Conservation (phyloP, 2,329 filamentous ascomycete species). For the Ambrosiella cleistominuta region DNA sequence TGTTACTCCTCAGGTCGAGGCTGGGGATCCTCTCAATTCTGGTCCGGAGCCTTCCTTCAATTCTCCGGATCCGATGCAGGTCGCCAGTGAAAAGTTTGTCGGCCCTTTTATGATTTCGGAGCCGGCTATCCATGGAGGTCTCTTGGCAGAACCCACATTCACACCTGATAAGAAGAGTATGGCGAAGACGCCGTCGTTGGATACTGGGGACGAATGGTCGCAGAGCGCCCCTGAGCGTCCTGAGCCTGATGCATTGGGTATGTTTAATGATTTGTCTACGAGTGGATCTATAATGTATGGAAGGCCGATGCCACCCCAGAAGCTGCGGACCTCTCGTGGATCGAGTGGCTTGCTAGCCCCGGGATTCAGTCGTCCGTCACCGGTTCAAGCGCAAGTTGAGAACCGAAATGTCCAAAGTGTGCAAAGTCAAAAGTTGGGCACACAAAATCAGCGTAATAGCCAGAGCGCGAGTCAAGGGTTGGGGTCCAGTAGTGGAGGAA, state of each 20-base stretch:
- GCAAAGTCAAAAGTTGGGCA: no score
- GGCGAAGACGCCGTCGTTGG: conserved; percentile 6
- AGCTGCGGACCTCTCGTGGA: not conserved
- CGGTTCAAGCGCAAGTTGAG: not conserved
- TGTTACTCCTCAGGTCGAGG: not conserved
- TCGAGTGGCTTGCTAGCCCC: not conserved
- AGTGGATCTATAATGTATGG: not conserved
- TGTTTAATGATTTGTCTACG: not conserved
- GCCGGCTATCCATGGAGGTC: not conserved
- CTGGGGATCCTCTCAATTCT: not conserved
- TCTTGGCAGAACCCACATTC: conserved; percentile 2
- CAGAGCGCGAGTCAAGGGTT: not conserved
- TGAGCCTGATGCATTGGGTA: not conserved
- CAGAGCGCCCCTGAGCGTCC: not conserved
- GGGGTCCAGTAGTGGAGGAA: not conserved
- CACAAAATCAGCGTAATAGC: no score
- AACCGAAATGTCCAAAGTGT: not conserved
- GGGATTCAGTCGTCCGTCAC: not conserved
- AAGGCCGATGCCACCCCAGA: not conserved
- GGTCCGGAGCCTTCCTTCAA: not conserved
- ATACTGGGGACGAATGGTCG: not conserved
- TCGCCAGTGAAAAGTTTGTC: not conserved
- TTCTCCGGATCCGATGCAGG: not conserved
- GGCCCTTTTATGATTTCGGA: not conserved
- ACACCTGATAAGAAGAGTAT: not conserved